These are phyloP conservation scores for Neonectria punicea DNA, from an alignment of 2,329 filamentous ascomycete genomes.

Conservation along the genomic window DNA sequence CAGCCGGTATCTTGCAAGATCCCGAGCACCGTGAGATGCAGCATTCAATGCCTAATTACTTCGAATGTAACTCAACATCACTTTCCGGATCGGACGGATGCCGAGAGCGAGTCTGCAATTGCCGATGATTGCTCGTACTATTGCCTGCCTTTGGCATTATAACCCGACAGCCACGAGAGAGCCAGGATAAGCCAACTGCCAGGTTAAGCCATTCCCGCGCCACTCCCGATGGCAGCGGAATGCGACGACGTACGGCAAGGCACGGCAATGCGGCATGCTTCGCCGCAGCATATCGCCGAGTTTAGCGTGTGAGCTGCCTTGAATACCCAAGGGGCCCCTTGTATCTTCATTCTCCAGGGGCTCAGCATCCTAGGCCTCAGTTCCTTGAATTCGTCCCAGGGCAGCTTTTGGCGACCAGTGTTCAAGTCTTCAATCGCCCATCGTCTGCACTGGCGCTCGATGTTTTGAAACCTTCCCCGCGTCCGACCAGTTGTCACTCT, in stretches of 20 bases:
- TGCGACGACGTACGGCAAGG: too few relatives aligned
- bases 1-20: not conserved
- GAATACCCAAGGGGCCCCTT: not conserved
- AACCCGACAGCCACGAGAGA: not conserved
- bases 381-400: not conserved
- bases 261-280: not conserved
- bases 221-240: not conserved
- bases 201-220: too few relatives aligned
- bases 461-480: not conserved
- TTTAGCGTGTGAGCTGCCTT: not conserved
- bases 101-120: not conserved
- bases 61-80: not conserved
- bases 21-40: not conserved
- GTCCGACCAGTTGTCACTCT: not conserved
- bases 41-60: not conserved
- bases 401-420: not conserved
- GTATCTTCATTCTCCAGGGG: not conserved
- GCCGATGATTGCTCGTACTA: not conserved
- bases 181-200: not conserved
- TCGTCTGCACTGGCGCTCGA: not conserved
- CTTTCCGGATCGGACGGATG: not conserved
- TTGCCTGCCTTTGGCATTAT: too few relatives aligned
- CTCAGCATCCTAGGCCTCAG: not conserved
- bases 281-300: not conserved
- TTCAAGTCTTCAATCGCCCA: not conserved